Base-by-base conservation (phyloP, 2,329 filamentous ascomycete genomes). In the Colletotrichum ledebouriae region DNA sequence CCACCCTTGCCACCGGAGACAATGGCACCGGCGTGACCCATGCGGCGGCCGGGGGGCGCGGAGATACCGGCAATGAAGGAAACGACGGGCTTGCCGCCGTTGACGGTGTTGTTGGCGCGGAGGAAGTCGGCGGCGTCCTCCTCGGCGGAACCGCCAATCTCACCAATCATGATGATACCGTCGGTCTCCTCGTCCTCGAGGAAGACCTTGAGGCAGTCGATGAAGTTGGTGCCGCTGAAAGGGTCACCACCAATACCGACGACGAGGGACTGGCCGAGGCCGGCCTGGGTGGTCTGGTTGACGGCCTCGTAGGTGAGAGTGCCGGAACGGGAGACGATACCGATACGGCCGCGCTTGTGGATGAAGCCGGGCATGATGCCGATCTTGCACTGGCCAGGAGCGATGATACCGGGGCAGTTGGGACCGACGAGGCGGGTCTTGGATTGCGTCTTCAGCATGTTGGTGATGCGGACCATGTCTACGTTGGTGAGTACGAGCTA, bases 321-420 rank as follows among this genome's bases (percentile, higher is more conserved):
- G 78, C 96, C 96, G 78, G 96, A 98, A 77, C 96, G 93, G 76
- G 94, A 98, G 83, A 99, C 96, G 82, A 99, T 98, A 79, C 96
- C 96, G 79, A 99, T 94, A 81, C 96, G 94, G 76, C 96, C 96
- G 83, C 94, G 94, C 90, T 98, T 98, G 90, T 99, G 96, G 86
- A 99, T 98, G 88, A 98, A 98, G 77, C 96, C 96, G 73, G 96
- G 94, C 96, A 99, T 98, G 86, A 99, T 99, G 80, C 96, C 96
- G 79, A 99, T 98, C 87, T 99, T 99, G 90, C 96, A 99, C 89
- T 97, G 95, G 76, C 95, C 96, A 70, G 89, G 89, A 63, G 87
- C 95, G 82, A 98, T 98, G 84, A 98, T 95, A 81, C 95, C 96
- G 72, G 96, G 96, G 87, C 96, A 99, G 87, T 98, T 99, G 78